Evolutionary conservation across 768 basidiomycete genomes (phyloP).

Genomic region (Suillus alpinus): DNA sequence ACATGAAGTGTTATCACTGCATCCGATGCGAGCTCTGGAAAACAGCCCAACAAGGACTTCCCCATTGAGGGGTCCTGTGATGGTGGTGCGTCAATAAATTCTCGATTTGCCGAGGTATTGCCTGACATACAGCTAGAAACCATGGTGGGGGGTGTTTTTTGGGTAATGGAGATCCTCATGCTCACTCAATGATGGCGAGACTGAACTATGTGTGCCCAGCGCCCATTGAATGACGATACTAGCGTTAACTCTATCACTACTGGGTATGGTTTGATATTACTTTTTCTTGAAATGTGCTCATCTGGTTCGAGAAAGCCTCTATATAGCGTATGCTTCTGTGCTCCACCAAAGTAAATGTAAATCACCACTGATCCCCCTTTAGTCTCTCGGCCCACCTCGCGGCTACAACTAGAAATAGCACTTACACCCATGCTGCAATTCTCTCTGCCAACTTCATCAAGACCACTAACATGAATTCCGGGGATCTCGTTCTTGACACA

Average conservation of each 20-base stretch:
- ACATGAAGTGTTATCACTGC: slow-evolving; percentile 40
- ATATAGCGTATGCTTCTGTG: slow-evolving; percentile 33
- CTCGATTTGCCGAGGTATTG: background rate
- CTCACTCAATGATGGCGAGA: background rate
- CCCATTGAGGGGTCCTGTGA: slow-evolving; percentile 41
- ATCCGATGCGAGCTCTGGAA: slow-evolving; percentile 36
- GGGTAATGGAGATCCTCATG: slow-evolving; percentile 32
- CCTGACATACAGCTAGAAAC: slow-evolving; percentile 28
- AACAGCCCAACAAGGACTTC: slow-evolving; percentile 40
- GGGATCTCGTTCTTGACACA: slow-evolving; percentile 45
- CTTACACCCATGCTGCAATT: slow-evolving; percentile 46
- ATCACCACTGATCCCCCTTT: background rate
- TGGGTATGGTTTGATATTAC: slow-evolving; percentile 33
- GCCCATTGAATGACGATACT: slow-evolving; percentile 41
- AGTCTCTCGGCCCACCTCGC: slow-evolving; percentile 52
- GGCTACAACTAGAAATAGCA: slow-evolving; percentile 41
- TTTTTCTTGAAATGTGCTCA: background rate
- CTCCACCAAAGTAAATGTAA: background rate
- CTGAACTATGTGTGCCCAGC: slow-evolving; percentile 23
- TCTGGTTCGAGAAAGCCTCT: slow-evolving; percentile 29
- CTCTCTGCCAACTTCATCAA: slow-evolving; percentile 48
- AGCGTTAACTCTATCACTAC: slow-evolving; percentile 50
- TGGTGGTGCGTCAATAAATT: slow-evolving; percentile 31
- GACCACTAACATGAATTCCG: slow-evolving; percentile 40
- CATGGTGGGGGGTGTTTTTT: slow-evolving; percentile 57